Evolutionary conservation across 108 stramenopile genomes (phyloP), one percentile per base, ranked within the genome.

Genomic region (Cyclotella kingstonii): DNA sequence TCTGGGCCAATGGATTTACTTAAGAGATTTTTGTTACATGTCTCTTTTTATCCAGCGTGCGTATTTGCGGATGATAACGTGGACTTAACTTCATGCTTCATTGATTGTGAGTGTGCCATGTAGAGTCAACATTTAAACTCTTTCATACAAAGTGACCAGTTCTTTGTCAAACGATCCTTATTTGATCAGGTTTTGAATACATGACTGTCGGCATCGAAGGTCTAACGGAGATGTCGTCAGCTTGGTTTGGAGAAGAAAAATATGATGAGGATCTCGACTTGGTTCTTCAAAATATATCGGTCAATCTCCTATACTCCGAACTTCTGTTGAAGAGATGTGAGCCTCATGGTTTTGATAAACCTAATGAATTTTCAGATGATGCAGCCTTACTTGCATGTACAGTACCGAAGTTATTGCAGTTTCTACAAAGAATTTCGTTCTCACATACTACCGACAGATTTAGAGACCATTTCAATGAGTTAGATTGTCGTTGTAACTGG

Each of bases 261-360:
- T 39, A 56, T n/a, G 35, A 21, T 19, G 23, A 28, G 14, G 29
- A 52, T 12, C 3, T 21, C 26, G 14, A 66, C 3, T 38, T 30
- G 45, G 33, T 33, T 25, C n/a, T 83, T 23, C 68, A 81, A 62
- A 49, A 62, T 0, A 68, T 89, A 53, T 77, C 89, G 2, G 69
- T 90, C 52, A 90, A 93, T 57, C 47, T 93, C 5, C 54, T 93
- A 17, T 29, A 77, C 60, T 76, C 81, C 14, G 92, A 93, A 62
- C 66, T 93, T 23, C 63, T 74, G 17, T 58, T 93, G 23, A 83
- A 76, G 54, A 63, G 73, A 52, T 85, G 78, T 33, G 87, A 92
- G 34, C 41, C 65, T 23, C 51, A 85, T 59, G 60, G 44, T 21
- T 50, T 65, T 28, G 52, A 26, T 0, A 28, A n/a, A 44, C 19